A percentile compares a stretch with the other conserved stretches of the same genome.
phyloP scores from a whole-genome alignment of 129 eudicot genomes.

The Oenanthe sinensis region DNA sequence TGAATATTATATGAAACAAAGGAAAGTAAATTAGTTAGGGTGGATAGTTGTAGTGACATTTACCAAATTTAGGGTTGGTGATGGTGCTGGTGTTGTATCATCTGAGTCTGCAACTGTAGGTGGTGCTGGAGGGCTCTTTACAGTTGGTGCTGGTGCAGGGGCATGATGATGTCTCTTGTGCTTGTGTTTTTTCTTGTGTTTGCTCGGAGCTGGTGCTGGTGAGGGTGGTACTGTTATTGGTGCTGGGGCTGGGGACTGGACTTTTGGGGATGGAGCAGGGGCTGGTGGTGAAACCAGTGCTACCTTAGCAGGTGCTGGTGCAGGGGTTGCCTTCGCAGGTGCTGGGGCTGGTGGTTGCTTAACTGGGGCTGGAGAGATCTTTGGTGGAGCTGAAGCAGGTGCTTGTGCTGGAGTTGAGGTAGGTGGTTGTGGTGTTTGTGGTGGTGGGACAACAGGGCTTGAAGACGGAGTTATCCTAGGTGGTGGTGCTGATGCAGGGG shows the following conservation, averaged over 20 bases:
- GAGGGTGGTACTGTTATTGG: constrained; percentile 43
- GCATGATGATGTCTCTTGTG: constrained; percentile 85
- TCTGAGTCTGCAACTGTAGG: constrained; percentile 44
- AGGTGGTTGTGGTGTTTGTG: constrained; percentile 33
- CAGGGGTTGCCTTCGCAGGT: constrained; percentile 32
- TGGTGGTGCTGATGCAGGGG: constrained; percentile 36
- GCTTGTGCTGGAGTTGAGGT: constrained; percentile 30
- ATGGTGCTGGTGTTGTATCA: constrained; percentile 68
- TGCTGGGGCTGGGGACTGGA: constrained; percentile 36
- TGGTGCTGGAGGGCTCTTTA: constrained; percentile 88
- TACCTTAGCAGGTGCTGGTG: constrained; percentile 33
- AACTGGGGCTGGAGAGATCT: constrained; percentile 31
- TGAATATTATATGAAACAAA: neutral
- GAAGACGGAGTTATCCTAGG: constrained; percentile 35
- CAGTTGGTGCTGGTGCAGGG: constrained; percentile 78
- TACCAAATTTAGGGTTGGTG: constrained; percentile 73
- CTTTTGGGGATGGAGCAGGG: constrained; percentile 32
- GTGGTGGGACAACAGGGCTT: constrained; percentile 43
- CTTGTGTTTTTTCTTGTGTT: constrained; percentile 48
- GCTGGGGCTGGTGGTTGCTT: constrained; percentile 41
- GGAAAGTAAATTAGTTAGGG: neutral
- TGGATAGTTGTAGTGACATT: neutral
- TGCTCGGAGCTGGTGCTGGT: constrained; percentile 53
- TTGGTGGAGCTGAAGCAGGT: constrained; percentile 32
- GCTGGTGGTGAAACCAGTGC: constrained; percentile 36